Conservation (phyloP, 345 rosid species). For the Bretschneidera sinensis region DNA sequence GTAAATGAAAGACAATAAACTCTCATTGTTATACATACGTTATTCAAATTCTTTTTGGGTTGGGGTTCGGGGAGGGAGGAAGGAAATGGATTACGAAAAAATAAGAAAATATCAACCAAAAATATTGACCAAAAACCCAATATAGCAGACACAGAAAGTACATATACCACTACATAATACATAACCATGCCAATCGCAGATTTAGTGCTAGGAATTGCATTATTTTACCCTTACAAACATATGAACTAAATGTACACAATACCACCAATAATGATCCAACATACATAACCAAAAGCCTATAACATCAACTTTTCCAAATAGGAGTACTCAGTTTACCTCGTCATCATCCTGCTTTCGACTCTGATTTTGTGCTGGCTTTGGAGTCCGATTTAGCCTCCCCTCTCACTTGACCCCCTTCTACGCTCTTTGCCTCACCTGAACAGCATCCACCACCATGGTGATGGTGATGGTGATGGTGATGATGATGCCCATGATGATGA, state of each 20-base stretch:
- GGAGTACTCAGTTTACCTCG: constrained; percentile 19
- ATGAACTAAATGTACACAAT: not conserved
- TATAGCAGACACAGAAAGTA: not conserved
- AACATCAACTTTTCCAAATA: constrained; percentile 5
- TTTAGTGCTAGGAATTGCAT: constrained; percentile 7
- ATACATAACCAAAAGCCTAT: not conserved
- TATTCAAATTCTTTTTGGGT: no score
- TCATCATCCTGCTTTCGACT: constrained; percentile 31
- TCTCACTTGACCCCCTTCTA: constrained; percentile 40
- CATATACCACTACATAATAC: constrained; percentile 11
- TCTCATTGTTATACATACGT: no score
- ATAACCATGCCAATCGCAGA: constrained; percentile 3
- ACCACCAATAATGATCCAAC: constrained; percentile 1
- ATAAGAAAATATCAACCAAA: not conserved
- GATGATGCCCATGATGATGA: constrained; percentile 62
- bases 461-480: constrained; percentile 47
- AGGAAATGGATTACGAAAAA: not conserved
- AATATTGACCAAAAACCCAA: not conserved
- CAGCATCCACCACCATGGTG: constrained; percentile 91
- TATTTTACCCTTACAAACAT: constrained; percentile 7
- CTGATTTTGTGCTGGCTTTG: constrained; percentile 40
- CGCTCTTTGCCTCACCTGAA: constrained; percentile 48
- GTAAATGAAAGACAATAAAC: no score
- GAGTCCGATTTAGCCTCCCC: constrained; percentile 46
- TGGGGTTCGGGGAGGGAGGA: no score